Conservation (phyloP, 1,284 basidiomycete species). For the Vanrija sp. region DNA sequence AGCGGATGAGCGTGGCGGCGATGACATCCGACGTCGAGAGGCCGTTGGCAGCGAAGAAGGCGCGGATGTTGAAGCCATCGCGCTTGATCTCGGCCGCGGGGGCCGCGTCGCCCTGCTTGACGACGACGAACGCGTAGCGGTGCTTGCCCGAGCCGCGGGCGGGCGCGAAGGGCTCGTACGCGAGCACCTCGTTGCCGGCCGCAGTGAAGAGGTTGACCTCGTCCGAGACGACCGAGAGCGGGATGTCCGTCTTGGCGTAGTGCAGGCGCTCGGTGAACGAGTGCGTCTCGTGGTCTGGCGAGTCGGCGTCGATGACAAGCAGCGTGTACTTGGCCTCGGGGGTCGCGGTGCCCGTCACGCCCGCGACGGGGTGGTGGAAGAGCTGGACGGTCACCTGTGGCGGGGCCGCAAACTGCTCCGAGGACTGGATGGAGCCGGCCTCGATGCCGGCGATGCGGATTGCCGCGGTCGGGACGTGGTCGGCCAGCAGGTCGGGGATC, state of each 20-base stretch:
- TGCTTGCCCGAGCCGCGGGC: slow-evolving; percentile 34
- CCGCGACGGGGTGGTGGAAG: slow-evolving; percentile 26
- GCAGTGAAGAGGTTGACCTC: slow-evolving; percentile 44
- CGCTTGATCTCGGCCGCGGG: slow-evolving; percentile 11
- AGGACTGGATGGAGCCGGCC: slow-evolving; percentile 63
- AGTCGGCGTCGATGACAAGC: slow-evolving; percentile 82
- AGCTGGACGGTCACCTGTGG: slow-evolving; percentile 23
- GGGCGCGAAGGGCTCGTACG: slow-evolving; percentile 41
- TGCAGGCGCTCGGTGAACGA: slow-evolving; percentile 74
- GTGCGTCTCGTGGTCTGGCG: slow-evolving; percentile 65
- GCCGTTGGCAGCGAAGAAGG: slow-evolving; percentile 17
- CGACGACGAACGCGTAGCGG: slow-evolving; percentile 35
- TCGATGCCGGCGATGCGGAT: slow-evolving; percentile 55
- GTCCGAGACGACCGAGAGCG: slow-evolving; percentile 62
- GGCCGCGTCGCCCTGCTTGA: slow-evolving; percentile 25
- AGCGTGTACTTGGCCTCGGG: slow-evolving; percentile 77
- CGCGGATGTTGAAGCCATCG: slow-evolving; percentile 32
- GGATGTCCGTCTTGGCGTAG: slow-evolving; percentile 83
- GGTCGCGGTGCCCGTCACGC: slow-evolving; percentile 55
- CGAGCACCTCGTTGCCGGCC: slow-evolving; percentile 28
- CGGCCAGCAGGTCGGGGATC: slow-evolving; percentile 77
- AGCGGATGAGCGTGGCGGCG: slow-evolving; percentile 34
- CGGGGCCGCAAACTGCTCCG: slow-evolving; percentile 53
- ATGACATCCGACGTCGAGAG: slow-evolving; percentile 21
- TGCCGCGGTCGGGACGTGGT: slow-evolving; percentile 59